Evolutionary conservation across 2,329 filamentous ascomycete species (phyloP), one percentile per base, ranked within the genome.

Genomic region (Xylariaceae sp.): DNA sequence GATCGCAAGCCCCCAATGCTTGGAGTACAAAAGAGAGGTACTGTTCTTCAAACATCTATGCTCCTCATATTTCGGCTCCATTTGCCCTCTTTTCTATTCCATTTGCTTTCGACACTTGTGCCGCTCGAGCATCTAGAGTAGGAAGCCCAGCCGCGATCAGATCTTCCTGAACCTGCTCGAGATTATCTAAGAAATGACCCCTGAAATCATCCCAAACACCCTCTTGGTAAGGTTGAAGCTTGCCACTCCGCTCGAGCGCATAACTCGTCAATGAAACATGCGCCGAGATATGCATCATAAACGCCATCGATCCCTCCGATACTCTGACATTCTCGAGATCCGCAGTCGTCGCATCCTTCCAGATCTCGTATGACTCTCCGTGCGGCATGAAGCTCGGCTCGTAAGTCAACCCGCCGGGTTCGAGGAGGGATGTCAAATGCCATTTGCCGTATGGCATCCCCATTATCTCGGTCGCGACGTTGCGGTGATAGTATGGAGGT

Each of bases 401-500:
- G 50, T 66, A 69, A 45, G 59, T 69, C 41, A 69, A 52, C 17
- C 67, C 68, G 18, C 68, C 67, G 2, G 62, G 62, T 14, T 62
- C 59, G 3, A 67, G 56, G 31, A 57, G 54, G 7, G 42, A 31
- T 13, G 50, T 19, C 44, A n/a, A 11, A 18, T 46, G 14, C 40
- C 42, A 55, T 19, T 59, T 66, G 41, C 38, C 68, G 28, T 62
- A 62, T 10, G 80, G 73, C 18, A 81, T 68, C 1, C 79, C 79
- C 77, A 81, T 80, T 50, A 83, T 72, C 60, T 84, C 81, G 0
- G 77, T 76, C 31, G 79, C 80, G 38, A 75, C 76, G 63, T 83
- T 84, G 42, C 81, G 75, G 64, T 87, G 84, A 65, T 86, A 88
- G 68, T 84, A 87, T 0, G 84, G 84, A 1, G 82, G 81, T 0